These are phyloP conservation scores for Scutellaria galericulata DNA, from an alignment of 257 asterid species.

Conservation along the genomic window DNA sequence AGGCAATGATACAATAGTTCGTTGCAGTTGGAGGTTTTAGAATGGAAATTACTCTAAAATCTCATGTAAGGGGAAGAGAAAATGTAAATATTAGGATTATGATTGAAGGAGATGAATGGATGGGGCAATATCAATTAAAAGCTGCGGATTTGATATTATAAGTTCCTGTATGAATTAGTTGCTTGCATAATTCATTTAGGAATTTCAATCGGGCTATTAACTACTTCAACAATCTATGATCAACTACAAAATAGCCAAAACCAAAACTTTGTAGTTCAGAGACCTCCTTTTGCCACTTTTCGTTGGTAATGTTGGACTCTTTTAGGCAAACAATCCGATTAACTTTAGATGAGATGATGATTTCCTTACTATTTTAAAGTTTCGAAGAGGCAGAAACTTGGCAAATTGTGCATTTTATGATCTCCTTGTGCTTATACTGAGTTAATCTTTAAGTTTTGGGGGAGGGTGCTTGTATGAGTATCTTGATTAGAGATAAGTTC, in stretches of 20 bases:
- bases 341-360: too few species aligned
- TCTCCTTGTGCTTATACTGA: not conserved
- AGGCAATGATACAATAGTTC: conserved; percentile 1
- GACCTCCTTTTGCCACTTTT: not conserved
- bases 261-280: not conserved
- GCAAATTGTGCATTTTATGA: not conserved
- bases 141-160: conserved; percentile 11
- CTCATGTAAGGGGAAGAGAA: not conserved
- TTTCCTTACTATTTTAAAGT: too few species aligned
- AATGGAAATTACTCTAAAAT: conserved; percentile 7
- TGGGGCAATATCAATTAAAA: conserved; percentile 1
- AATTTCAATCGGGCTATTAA: not conserved
- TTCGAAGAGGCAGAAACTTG: too few species aligned
- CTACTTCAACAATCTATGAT: conserved; percentile 5
- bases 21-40: conserved; percentile 14
- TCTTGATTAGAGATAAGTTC: conserved; percentile 26
- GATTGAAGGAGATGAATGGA: conserved; percentile 8
- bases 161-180: conserved; percentile 5
- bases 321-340: too few species aligned
- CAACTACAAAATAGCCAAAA: not conserved
- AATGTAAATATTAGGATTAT: not conserved
- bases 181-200: conserved; percentile 4
- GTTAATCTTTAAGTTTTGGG: not conserved
- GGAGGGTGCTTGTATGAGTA: conserved; percentile 1
- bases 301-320: not conserved